Base-by-base conservation (phyloP, 805 yeast genomes). In the Sungouiozyma ichnusensis region DNA sequence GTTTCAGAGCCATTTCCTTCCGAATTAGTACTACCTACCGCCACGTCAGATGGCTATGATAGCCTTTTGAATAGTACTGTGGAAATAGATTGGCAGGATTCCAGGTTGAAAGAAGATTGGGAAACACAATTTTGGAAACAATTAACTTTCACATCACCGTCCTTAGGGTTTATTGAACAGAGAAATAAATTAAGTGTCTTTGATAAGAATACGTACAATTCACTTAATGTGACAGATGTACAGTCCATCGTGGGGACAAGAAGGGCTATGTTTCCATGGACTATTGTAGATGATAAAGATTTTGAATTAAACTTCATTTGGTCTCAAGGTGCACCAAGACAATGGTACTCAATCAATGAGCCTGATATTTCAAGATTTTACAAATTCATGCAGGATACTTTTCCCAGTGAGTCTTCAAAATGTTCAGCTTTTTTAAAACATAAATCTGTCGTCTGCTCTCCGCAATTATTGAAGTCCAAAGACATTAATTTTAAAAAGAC, bases 231-330 rank as follows among this genome's bases (percentile, higher is more conserved):
- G 3, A 85, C 82, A 53, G 81, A 81, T 24, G 85, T 94, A 1
- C 85, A 85, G 53, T 62, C 85, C 3, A 84, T 85, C 55, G 90
- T 90, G 40, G 94, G 95, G 0, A 62, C 84, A 50, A 84, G 94
- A 94, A 83, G 84, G 57, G 84, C 90, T 1, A 75, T 88, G 0
- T 84, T 83, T 61, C 76, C 94, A 3, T 85, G 95, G 95, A 94
- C 85, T 57, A 65, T 84, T 36, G 94, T 85, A 55, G 94, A 85
- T 56, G 88, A 83, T 63, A 94, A 85, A 56, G 65, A 85, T 24
- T 81, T 82, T 50, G 79, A 86, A 3, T 83, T 85, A 55, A 85
- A 83, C 56, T 85, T 81, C 54, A 59, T 84, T 27, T 95, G 85
- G 58, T 85, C 83, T 53, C 37, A n/a, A 35, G 95, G 95, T 0